Base-by-base conservation (phyloP, 345 rosid species). In the Ailanthus altissimus region DNA sequence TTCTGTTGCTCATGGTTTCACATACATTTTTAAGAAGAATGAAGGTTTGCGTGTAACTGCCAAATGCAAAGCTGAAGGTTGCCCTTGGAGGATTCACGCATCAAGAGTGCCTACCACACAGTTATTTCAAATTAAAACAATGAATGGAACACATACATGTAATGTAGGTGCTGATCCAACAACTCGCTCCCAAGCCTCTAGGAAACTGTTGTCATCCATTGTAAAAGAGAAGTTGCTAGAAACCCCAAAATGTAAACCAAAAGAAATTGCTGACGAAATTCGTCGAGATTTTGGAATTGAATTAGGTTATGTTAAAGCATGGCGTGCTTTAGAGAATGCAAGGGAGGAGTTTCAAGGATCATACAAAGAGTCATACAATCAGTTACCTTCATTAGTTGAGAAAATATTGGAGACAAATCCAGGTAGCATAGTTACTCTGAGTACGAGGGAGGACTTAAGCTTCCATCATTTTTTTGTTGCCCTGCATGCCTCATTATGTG, bases 241-340 rank as follows among this genome's bases (percentile, higher is more conserved):
- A 61, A 82, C 79, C 60, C 94, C 90, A 3, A 82, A 72, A 68
- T 85, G 81, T 80, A 90, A 84, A 69, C 91, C 93, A 10, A 84
- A 74, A 83, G 88, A 88, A 45, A 86, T 89, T 71, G 84, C 83
- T 60, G 76, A 80, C 65, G 83, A 77, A 47, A 80, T 90, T 77
- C 81, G 71, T 38, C 78, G 75, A 42, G 92, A 90, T 47, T 87
- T 84, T 80, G 94, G 94, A 77, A 63, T 90, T 75, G 80, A 78
- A 74, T 71, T 87, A 75, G 86, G 83, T 51, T 90, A 88, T 54
- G 71, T 84, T 36, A 88, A 88, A 72, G 89, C 85, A 54, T 82
- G 92, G 90, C 92, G 86, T 77, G 90, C 86, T 62, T 69, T 88
- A 11, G 90, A 89, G 80, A 86, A 83, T 76, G 88, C 92, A 45